A percentile compares a stretch with the other conserved stretches of the same genome.
These are phyloP conservation scores for Termitomyces sp. DNA, from an alignment of 768 basidiomycete species.

Conservation along the genomic window DNA sequence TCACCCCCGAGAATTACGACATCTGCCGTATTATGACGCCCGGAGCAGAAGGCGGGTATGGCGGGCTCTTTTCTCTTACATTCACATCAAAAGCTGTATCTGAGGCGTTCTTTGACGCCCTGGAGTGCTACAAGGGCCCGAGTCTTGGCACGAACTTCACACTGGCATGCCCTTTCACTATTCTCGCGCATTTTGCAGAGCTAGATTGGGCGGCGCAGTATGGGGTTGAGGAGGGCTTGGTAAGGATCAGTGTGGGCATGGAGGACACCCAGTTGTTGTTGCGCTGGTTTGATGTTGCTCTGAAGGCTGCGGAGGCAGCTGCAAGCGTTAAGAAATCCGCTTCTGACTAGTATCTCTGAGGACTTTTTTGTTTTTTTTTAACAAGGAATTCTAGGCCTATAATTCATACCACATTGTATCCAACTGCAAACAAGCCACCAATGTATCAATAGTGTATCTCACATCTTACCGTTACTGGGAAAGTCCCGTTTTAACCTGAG, in stretches of 20 bases:
- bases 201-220: constrained; percentile 87
- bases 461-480: not conserved
- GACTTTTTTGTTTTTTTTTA: constrained; percentile 19
- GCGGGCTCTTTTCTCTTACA: constrained; percentile 84
- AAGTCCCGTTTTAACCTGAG: no score
- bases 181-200: constrained; percentile 88
- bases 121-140: constrained; percentile 87
- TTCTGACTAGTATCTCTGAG: not conserved
- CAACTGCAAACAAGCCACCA: constrained; percentile 30
- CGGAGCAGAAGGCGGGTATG: constrained; percentile 55
- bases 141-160: constrained; percentile 95
- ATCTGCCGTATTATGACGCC: constrained; percentile 51
- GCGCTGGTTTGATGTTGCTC: constrained; percentile 55
- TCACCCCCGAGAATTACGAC: constrained; percentile 67
- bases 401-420: constrained; percentile 31
- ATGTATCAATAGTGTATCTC: constrained; percentile 7
- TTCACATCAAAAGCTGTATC: constrained; percentile 72
- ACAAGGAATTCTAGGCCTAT: constrained; percentile 25
- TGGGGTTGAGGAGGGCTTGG: constrained; percentile 80
- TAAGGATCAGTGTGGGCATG: constrained; percentile 89
- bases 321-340: not conserved
- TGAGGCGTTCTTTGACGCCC: constrained; percentile 77
- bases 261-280: constrained; percentile 64
- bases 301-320: constrained; percentile 67
- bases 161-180: constrained; percentile 88